Conservation (phyloP, 441 rosid genomes). For the Jatropha podagrica region DNA sequence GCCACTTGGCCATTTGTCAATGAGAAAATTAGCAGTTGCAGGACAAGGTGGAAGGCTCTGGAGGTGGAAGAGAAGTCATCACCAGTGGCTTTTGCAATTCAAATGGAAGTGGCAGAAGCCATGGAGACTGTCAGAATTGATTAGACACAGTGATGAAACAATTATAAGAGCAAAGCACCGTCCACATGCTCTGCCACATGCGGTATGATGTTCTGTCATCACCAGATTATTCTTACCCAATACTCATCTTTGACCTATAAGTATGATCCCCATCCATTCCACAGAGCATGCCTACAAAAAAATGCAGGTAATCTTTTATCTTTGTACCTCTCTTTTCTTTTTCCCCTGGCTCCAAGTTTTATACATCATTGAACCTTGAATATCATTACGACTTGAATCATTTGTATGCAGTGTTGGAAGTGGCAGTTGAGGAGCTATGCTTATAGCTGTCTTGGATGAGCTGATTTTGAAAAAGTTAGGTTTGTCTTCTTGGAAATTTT, state of each 20-base stretch:
- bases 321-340: not conserved
- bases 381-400: not conserved
- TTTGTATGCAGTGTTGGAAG: constrained; percentile 40
- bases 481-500: constrained; percentile 36
- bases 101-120: constrained; percentile 99
- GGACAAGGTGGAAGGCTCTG: constrained; percentile 87
- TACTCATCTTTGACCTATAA: constrained; percentile 40
- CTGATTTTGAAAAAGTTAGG: constrained; percentile 34
- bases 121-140: constrained; percentile 94
- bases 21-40: constrained; percentile 59
- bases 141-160: constrained; percentile 83
- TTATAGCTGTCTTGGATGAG: constrained; percentile 35
- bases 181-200: constrained; percentile 42
- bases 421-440: constrained; percentile 40
- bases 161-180: constrained; percentile 68
- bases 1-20: constrained; percentile 74
- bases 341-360: not conserved
- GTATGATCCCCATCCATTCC: constrained; percentile 31
- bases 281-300: constrained; percentile 28
- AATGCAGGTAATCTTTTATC: constrained; percentile 46
- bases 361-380: not conserved
- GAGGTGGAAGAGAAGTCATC: constrained; percentile 99
- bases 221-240: constrained; percentile 26
- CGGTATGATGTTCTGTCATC: constrained; percentile 32
- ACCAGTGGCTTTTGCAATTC: constrained; percentile 93